Percentiles rank a stretch among this genome's conserved stretches.
Evolutionary conservation across 1,139 yeast genomes (phyloP).

Genomic region (Saccharomyces hybrid): DNA sequence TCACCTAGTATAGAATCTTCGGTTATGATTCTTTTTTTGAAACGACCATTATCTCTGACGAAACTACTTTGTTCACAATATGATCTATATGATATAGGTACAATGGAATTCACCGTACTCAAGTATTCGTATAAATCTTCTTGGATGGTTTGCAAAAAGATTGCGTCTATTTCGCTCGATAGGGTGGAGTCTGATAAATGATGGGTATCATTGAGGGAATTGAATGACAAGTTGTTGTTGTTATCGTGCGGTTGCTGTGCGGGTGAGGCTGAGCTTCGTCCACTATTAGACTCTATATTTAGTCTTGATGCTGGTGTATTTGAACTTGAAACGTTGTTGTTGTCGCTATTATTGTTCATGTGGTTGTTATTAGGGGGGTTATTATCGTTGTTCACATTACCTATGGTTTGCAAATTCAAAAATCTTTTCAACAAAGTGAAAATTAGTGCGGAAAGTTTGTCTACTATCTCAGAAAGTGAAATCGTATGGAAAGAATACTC

Average conservation of each 20-base stretch:
- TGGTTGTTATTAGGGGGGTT: background rate
- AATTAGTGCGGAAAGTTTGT: constrained; percentile 8
- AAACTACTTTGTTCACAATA: constrained; percentile 13
- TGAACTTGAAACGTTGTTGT: background rate
- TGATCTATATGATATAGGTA: constrained; percentile 15
- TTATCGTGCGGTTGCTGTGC: background rate
- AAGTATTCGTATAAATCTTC: constrained; percentile 17
- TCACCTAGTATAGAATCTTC: background rate
- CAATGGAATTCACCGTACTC: constrained; percentile 15
- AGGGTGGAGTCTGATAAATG: background rate
- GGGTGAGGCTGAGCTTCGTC: background rate
- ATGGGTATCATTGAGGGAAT: background rate
- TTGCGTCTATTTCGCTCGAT: background rate
- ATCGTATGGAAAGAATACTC: constrained; percentile 13
- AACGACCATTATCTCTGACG: constrained; percentile 10
- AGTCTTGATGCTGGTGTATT: background rate
- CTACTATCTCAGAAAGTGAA: constrained; percentile 17
- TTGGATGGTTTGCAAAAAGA: constrained; percentile 10
- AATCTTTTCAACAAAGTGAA: constrained; percentile 9
- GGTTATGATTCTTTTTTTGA: constrained; percentile 3
- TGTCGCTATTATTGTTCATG: constrained; percentile 3
- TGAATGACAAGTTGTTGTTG: background rate
- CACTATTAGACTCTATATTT: background rate
- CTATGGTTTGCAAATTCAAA: constrained; percentile 8
- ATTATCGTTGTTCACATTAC: background rate